These are phyloP conservation scores for Neopestalotiopsis sp. DNA, from an alignment of 2,329 filamentous ascomycete genomes.

Conservation along the genomic window DNA sequence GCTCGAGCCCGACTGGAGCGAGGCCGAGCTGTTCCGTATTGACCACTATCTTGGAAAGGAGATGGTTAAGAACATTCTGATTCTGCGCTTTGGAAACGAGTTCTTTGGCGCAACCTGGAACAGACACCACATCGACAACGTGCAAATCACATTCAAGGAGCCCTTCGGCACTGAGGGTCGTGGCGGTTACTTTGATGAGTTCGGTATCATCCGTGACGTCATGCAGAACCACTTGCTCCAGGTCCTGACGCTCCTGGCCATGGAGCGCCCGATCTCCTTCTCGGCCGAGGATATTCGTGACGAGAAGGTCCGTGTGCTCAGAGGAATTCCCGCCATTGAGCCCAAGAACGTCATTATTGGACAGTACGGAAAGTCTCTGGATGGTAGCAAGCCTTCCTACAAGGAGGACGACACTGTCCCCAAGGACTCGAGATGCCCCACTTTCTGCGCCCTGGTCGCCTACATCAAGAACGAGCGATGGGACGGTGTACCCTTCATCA, in stretches of 20 bases:
- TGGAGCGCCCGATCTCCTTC: constrained; percentile 98
- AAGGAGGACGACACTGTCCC: constrained; percentile 99
- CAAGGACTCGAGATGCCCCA: constrained; percentile 95
- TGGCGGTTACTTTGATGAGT: constrained; percentile 99
- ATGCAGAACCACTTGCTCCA: constrained; percentile 99
- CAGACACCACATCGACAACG: constrained; percentile 98
- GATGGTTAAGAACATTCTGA: constrained; percentile 99
- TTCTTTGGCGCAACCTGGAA: constrained; percentile 99
- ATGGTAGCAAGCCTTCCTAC: constrained; percentile 95
- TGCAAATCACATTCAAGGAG: constrained; percentile 99
- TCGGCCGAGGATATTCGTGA: constrained; percentile 98
- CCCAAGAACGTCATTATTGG: constrained; percentile 99
- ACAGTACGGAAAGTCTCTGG: constrained; percentile 95
- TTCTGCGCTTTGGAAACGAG: constrained; percentile 96
- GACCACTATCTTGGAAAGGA: constrained; percentile 99
- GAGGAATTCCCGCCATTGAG: constrained; percentile 91
- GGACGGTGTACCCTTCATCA: constrained; percentile 98
- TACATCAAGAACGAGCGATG: constrained; percentile 99
- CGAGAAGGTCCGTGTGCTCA: constrained; percentile 96
- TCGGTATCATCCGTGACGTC: constrained; percentile 98
- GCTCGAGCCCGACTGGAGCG: constrained; percentile 96
- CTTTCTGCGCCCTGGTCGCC: constrained; percentile 95
- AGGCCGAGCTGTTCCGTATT: constrained; percentile 98
- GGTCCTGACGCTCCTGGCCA: constrained; percentile 92
- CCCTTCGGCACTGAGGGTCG: constrained; percentile 98